Evolutionary conservation across 2,329 filamentous ascomycete species (phyloP).

Genomic region (Exophiala aquamarina): DNA sequence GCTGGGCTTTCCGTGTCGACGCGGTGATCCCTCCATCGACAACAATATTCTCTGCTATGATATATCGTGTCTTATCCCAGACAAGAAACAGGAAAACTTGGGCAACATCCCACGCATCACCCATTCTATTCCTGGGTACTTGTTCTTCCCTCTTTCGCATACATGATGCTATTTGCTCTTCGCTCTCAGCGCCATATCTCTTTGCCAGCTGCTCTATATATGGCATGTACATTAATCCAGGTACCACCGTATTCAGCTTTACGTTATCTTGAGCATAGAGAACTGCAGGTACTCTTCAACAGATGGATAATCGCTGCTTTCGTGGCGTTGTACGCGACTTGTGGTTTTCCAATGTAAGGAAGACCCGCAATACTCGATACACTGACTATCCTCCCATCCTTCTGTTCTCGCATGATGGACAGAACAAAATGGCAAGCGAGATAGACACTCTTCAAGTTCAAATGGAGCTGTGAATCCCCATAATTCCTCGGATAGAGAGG

Average conservation of each 20-base stretch:
- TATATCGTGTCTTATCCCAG: no score
- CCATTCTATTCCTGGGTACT: slow-evolving; percentile 60
- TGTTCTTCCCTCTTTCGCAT: slow-evolving; percentile 53
- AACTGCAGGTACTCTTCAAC: slow-evolving; percentile 50
- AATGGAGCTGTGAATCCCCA: slow-evolving; percentile 54
- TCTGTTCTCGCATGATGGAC: slow-evolving; percentile 54
- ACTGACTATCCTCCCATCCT: slow-evolving; percentile 46
- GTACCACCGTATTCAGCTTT: slow-evolving; percentile 56
- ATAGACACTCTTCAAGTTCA: slow-evolving; percentile 61
- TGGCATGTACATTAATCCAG: slow-evolving; percentile 58
- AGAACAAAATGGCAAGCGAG: slow-evolving; percentile 53
- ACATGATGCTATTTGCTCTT: no score
- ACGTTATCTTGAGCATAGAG: slow-evolving; percentile 40
- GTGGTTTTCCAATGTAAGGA: slow-evolving; percentile 51
- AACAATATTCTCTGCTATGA: no score
- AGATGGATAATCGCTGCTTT: slow-evolving; percentile 56
- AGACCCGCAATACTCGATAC: slow-evolving; percentile 54
- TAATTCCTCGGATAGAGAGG: no score
- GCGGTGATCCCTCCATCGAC: no score
- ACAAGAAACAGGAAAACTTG: slow-evolving; percentile 58
- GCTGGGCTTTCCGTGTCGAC: no score
- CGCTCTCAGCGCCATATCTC: slow-evolving; percentile 50
- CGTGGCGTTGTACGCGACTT: slow-evolving; percentile 54
- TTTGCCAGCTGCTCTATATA: slow-evolving; percentile 47
- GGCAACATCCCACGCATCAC: slow-evolving; percentile 60